Conservation (phyloP, 169 alveolate genomes). For the Theileria annulata region DNA sequence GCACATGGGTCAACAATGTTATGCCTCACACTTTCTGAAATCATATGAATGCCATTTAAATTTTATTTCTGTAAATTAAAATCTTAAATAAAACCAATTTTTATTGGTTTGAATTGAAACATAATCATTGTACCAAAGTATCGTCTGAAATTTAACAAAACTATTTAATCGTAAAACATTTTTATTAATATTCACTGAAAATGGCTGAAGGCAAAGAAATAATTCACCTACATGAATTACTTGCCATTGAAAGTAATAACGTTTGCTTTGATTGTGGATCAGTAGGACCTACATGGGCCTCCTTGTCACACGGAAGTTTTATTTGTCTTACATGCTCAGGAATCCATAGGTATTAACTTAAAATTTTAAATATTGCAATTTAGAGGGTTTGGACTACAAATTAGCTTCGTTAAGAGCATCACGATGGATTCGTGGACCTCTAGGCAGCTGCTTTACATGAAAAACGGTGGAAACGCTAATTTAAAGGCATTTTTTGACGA, state of each 20-base stretch:
- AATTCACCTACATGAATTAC: constrained; percentile 54
- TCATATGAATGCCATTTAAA: neutral
- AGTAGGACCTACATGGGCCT: constrained; percentile 94
- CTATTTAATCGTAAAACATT: neutral
- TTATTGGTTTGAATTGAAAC: neutral
- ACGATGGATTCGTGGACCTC: constrained; percentile 93
- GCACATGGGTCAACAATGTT: too few relatives aligned
- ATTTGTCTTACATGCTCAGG: constrained; percentile 94
- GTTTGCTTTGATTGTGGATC: constrained; percentile 80
- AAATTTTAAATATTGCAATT: neutral
- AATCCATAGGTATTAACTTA: constrained; percentile 63
- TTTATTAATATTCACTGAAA: neutral
- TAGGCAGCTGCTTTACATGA: constrained; percentile 82
- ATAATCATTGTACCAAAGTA: neutral
- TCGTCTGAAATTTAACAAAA: neutral
- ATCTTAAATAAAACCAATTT: neutral
- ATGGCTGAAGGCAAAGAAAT: constrained; percentile 48
- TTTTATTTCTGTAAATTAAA: neutral
- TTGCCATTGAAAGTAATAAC: constrained; percentile 58
- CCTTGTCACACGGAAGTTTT: constrained; percentile 92
- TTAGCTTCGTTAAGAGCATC: constrained; percentile 89
- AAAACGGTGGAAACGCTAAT: constrained; percentile 78
- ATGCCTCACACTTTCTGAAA: neutral
- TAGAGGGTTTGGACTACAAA: constrained; percentile 89
- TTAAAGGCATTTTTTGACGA: constrained; percentile 69